These are phyloP conservation scores for Mycena vitilis DNA, from an alignment of 768 basidiomycete genomes.

Conservation along the genomic window DNA sequence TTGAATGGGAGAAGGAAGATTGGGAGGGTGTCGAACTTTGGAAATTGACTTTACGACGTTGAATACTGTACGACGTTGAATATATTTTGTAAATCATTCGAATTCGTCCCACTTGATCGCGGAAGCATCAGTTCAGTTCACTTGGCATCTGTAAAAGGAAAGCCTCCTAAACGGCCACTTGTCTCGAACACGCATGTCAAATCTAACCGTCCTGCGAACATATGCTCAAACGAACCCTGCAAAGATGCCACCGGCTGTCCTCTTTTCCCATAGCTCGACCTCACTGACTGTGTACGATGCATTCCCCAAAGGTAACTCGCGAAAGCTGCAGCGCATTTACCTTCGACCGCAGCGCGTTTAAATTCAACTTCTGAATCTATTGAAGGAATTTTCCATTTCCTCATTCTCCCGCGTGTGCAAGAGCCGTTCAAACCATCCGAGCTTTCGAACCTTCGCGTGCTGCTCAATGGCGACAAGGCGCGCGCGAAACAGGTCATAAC, in stretches of 20 bases:
- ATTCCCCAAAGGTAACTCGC: slow-evolving; percentile 66
- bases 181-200: slow-evolving; percentile 45
- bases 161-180: too few species aligned
- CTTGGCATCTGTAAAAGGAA: too few species aligned
- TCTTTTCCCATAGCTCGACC: slow-evolving; percentile 65
- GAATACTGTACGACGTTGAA: not conserved
- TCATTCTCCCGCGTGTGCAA: slow-evolving; percentile 78
- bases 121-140: too few species aligned
- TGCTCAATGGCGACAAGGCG: slow-evolving; percentile 66
- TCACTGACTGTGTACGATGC: slow-evolving; percentile 79
- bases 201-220: slow-evolving; percentile 66
- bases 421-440: slow-evolving; percentile 46
- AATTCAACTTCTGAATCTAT: not conserved
- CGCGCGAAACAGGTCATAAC: slow-evolving; percentile 65
- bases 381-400: slow-evolving; percentile 83
- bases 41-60: slow-evolving; percentile 57
- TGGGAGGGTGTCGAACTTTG: slow-evolving; percentile 90
- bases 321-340: slow-evolving; percentile 4
- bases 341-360: slow-evolving; percentile 9
- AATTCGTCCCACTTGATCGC: too few species aligned
- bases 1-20: slow-evolving; percentile 72
- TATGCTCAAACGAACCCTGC: slow-evolving; percentile 69
- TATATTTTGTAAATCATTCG: not conserved
- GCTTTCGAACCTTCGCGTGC: slow-evolving; percentile 64
- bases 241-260: slow-evolving; percentile 67